Conservation (phyloP, 192 early-diverging fungal species). For the Chytriomyces confervae region DNA sequence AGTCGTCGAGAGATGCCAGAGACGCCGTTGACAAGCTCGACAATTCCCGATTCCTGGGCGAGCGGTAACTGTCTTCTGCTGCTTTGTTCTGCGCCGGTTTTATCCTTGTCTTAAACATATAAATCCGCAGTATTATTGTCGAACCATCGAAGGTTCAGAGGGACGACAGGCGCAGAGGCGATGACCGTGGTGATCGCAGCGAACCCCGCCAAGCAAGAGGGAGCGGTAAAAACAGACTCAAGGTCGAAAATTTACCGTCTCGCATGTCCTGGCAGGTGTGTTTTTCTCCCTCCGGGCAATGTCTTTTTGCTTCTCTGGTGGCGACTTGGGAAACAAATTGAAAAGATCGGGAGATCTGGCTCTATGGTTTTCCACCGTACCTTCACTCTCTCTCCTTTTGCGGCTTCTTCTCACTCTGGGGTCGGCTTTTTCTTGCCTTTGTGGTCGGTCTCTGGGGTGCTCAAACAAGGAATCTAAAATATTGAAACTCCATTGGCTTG, state of each 20-base stretch:
- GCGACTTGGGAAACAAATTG: neutral
- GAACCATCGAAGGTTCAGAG: conserved; percentile 68
- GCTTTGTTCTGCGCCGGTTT: neutral
- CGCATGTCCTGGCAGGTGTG: conserved; percentile 48
- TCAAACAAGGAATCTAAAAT: neutral
- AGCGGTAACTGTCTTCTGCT: conserved; percentile 62
- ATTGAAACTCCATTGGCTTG: too few relatives aligned
- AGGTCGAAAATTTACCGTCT: conserved; percentile 23
- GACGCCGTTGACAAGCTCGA: conserved; percentile 88
- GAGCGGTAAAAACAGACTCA: conserved; percentile 25
- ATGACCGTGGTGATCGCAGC: conserved; percentile 11
- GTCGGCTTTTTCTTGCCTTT: neutral
- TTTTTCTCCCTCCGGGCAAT: conserved; percentile 23
- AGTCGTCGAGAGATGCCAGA: conserved; percentile 82
- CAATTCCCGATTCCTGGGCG: conserved; percentile 80
- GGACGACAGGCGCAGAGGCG: conserved; percentile 39
- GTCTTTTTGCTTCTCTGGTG: neutral
- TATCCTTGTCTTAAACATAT: neutral
- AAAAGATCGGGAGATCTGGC: neutral
- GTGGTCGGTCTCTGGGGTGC: neutral
- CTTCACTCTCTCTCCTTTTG: neutral
- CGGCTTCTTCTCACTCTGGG: neutral
- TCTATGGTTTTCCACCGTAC: too few relatives aligned
- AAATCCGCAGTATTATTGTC: conserved; percentile 69
- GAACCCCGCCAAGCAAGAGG: conserved; percentile 2